Percentiles rank a stretch among this genome's conserved stretches.
phyloP scores from a whole-genome alignment of 148 eudicot species.

The Dianthus caryophyllus region DNA sequence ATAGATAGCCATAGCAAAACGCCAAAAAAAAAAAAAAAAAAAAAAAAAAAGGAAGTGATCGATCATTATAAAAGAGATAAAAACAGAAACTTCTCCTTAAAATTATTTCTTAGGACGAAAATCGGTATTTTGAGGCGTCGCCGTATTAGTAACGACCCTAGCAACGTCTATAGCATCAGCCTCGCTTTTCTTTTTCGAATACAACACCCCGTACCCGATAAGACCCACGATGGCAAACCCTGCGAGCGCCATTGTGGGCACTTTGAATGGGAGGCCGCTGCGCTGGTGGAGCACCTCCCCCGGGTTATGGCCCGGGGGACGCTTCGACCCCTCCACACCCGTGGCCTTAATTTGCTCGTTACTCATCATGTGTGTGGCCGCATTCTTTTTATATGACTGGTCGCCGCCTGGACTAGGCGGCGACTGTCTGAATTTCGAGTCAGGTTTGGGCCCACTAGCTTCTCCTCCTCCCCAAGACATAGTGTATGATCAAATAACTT shows the following conservation, averaged over 20 bases:
- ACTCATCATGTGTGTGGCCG: conserved; percentile 28
- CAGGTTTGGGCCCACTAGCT: not conserved
- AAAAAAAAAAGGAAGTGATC: not conserved
- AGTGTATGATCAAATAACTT: not conserved
- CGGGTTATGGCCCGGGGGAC: conserved; percentile 24
- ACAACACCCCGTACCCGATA: conserved; percentile 42
- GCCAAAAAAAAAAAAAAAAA: not conserved
- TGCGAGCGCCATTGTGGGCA: conserved; percentile 29
- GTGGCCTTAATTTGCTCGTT: conserved; percentile 21
- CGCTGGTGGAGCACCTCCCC: conserved; percentile 31
- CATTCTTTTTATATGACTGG: conserved; percentile 17
- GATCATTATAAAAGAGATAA: no score
- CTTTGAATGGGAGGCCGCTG: conserved; percentile 22
- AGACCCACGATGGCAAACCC: conserved; percentile 36
- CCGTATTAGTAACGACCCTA: conserved; percentile 31
- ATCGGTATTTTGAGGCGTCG: conserved; percentile 21
- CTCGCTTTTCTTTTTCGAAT: conserved; percentile 48
- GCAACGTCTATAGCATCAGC: conserved; percentile 54
- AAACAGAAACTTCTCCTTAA: not conserved
- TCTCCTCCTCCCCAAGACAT: conserved; percentile 32
- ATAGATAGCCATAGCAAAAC: not conserved
- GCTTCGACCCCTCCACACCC: conserved; percentile 26
- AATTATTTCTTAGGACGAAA: conserved; percentile 33
- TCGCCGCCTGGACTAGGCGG: not conserved
- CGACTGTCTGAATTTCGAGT: not conserved